Percentiles rank a stretch among this genome's conserved stretches.
Evolutionary conservation across 1,284 basidiomycete species (phyloP).

Genomic region (Cutaneotrichosporon sp.): DNA sequence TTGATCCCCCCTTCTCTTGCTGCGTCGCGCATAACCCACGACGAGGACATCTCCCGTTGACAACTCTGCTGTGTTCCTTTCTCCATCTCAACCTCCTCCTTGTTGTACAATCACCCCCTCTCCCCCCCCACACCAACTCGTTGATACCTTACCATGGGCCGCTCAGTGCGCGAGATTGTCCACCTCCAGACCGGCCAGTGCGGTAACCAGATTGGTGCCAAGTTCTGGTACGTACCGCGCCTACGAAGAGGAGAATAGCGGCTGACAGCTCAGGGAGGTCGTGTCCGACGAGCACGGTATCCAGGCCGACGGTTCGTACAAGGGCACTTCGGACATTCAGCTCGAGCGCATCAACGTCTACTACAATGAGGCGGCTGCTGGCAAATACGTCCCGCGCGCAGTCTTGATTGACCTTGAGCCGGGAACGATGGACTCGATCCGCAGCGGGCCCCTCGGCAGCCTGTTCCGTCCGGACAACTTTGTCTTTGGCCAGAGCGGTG

Average conservation of each 20-base stretch:
- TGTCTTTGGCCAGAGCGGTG: slow-evolving; percentile 55
- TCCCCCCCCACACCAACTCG: background rate
- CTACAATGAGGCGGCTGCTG: slow-evolving; percentile 80
- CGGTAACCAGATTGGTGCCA: slow-evolving; percentile 98
- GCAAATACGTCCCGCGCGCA: slow-evolving; percentile 95
- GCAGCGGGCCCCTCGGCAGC: slow-evolving; percentile 56
- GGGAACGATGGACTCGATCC: slow-evolving; percentile 93
- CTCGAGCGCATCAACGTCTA: slow-evolving; percentile 96
- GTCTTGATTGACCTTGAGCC: slow-evolving; percentile 93
- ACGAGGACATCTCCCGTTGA: no score
- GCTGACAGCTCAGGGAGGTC: slow-evolving; percentile 40
- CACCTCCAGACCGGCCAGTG: slow-evolving; percentile 96
- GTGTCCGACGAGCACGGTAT: slow-evolving; percentile 97
- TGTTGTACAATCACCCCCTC: background rate
- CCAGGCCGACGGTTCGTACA: slow-evolving; percentile 83
- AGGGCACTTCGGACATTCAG: slow-evolving; percentile 89
- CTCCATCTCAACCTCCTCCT: background rate
- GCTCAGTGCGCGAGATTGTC: slow-evolving; percentile 83
- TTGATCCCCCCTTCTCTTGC: background rate
- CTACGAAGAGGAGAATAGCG: background rate
- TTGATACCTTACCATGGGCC: slow-evolving; percentile 13
- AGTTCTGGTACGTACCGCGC: slow-evolving; percentile 86
- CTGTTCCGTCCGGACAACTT: slow-evolving; percentile 59
- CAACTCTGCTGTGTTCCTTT: no score
- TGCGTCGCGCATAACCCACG: no score